Percentiles rank a stretch among this genome's conserved stretches.
Conservation (phyloP, 2,329 filamentous ascomycete species). For the Colletotrichum musicola region DNA sequence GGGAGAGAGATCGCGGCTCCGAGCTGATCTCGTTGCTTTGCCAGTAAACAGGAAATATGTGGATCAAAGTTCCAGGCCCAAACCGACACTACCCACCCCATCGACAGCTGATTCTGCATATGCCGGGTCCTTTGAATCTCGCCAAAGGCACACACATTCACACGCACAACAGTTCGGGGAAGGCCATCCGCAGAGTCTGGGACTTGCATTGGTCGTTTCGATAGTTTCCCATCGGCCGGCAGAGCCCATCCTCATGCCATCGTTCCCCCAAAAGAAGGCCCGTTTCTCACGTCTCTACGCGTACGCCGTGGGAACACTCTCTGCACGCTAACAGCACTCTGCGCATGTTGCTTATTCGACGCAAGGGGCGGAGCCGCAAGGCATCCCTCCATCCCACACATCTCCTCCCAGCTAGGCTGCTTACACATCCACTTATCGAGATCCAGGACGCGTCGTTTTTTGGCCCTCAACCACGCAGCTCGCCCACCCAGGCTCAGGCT, state of each 20-base stretch:
- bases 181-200: background rate
- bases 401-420: background rate
- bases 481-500: no score
- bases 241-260: background rate
- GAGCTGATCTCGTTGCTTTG: background rate
- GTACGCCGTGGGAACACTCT: no score
- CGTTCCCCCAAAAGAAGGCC: background rate
- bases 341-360: background rate
- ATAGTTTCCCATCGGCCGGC: slow-evolving; percentile 8
- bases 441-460: slow-evolving; percentile 19
- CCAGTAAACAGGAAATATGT: slow-evolving; percentile 11
- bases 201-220: slow-evolving; percentile 15
- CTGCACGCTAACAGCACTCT: no score
- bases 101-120: slow-evolving; percentile 12
- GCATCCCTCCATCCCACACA: no score
- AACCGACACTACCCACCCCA: background rate
- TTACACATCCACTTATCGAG: slow-evolving; percentile 17
- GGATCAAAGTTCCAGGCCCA: slow-evolving; percentile 17
- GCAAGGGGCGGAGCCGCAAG: slow-evolving; percentile 15
- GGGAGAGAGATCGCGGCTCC: slow-evolving; percentile 9
- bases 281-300: background rate
- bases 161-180: background rate
- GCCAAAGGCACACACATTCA: background rate
- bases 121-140: slow-evolving; percentile 11
- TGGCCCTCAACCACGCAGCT: slow-evolving; percentile 6